Evolutionary conservation across 441 rosid species (phyloP), one percentile per base, ranked within the genome.

Genomic region (Raphanus hybrid): DNA sequence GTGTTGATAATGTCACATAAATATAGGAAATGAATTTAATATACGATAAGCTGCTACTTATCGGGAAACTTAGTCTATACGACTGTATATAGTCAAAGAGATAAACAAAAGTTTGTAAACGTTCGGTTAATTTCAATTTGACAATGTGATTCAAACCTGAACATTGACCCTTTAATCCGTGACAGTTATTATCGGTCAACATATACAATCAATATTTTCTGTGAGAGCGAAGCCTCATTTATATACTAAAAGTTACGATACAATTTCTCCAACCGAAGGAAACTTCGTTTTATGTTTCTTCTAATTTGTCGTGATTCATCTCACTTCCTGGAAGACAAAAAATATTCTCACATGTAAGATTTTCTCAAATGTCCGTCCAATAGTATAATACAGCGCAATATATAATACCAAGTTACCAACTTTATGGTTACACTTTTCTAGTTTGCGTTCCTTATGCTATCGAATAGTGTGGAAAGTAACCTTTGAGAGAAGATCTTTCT

Each of bases 381-480:
- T 74, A 32, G 60, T 32, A 64, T 75, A 65, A 41, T 62, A 37
- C 52, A 62, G 69, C 54, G 67, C 69, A 74, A 39, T 52, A 68
- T 62, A 69, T 55, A 10, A 69, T 64, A 69, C 78, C 71, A 79
- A 79, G 73, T 65, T 64, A 69, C 78, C 72, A 79, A 79, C 76
- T 65, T 70, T 80, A 35, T 75, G 15, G 76, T 65, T 79, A 65
- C 63, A 57, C 63, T 55, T 20, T 39, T 64, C 37, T 64, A 8
- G 79, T 70, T 69, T 75, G 76, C 75, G 76, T 64, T 80, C 69
- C 73, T 70, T 63, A 80, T 73, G 79, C 69, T 50, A 80, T 70
- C 73, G 54, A 64, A 7, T 73, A 20, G 52, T 45, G 52, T 45
- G 52, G 52, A 45, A 26, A 62, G 73, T 35, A 60, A 11, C 69